Percentiles rank a stretch among this genome's conserved stretches.
These are phyloP conservation scores for Bacterosira constricta DNA, from an alignment of 108 stramenopile species.

Conservation along the genomic window DNA sequence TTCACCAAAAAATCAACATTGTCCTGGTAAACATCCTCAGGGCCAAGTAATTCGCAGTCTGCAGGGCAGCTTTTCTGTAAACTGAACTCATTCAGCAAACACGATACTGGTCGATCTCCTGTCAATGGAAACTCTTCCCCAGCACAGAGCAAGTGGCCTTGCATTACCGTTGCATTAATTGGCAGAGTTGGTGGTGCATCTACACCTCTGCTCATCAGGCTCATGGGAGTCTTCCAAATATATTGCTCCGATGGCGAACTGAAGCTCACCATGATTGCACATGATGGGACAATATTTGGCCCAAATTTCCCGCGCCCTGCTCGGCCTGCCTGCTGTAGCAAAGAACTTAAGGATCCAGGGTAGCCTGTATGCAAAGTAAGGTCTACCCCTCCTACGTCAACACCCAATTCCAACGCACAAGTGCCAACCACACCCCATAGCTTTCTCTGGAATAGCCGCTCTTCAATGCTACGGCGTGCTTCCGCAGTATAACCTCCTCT, in stretches of 20 bases:
- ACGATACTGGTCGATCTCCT: conserved; percentile 35
- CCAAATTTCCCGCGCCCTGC: conserved; percentile 83
- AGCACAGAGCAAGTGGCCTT: conserved; percentile 92
- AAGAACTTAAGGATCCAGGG: conserved; percentile 66
- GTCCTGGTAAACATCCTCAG: conserved; percentile 54
- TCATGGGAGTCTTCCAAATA: conserved; percentile 76
- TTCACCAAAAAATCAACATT: conserved; percentile 45
- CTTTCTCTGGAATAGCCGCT: conserved; percentile 80
- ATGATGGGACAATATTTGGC: conserved; percentile 49
- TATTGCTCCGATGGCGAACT: conserved; percentile 88
- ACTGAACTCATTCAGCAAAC: conserved; percentile 32
- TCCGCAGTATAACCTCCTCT: conserved; percentile 92
- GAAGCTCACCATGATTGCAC: conserved; percentile 89
- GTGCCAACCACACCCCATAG: conserved; percentile 93
- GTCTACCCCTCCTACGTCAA: conserved; percentile 96
- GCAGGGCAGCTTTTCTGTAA: conserved; percentile 5
- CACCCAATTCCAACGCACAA: conserved; percentile 92
- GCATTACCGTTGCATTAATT: conserved; percentile 73
- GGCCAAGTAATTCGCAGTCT: conserved; percentile 69
- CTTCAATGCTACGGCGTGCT: conserved; percentile 89
- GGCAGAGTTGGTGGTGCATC: conserved; percentile 84
- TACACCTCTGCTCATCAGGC: conserved; percentile 66
- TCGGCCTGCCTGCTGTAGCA: conserved; percentile 95
- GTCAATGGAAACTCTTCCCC: conserved; percentile 87
- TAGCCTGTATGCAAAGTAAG: conserved; percentile 94